Evolutionary conservation across 2,329 filamentous ascomycete species (phyloP).

Genomic region (Verticillium albo-atrum): DNA sequence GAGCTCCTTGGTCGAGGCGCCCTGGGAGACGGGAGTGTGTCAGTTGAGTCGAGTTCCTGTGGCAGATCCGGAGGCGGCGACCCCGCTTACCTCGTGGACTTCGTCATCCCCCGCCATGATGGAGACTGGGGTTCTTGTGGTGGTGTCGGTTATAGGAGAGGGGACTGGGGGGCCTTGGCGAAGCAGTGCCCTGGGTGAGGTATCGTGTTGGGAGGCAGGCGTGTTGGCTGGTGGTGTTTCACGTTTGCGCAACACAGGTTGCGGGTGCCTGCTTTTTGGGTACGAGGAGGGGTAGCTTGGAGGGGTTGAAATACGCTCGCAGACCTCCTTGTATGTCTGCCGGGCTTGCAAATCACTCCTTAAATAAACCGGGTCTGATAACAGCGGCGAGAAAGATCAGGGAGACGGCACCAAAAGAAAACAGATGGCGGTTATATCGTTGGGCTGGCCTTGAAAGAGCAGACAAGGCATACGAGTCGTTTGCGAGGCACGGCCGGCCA

Average conservation of each 20-base stretch:
- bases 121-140: background rate
- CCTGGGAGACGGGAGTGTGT: slow-evolving; percentile 44
- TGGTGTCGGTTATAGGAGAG: background rate
- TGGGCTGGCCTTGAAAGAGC: background rate
- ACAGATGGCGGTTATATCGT: background rate
- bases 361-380: background rate
- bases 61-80: background rate
- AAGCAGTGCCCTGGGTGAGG: background rate
- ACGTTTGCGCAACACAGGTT: background rate
- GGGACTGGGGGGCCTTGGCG: background rate
- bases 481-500: background rate
- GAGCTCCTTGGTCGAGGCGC: slow-evolving; percentile 78
- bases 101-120: slow-evolving; percentile 23
- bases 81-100: slow-evolving; percentile 27
- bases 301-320: background rate
- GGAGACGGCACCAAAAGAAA: background rate
- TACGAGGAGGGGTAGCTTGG: background rate
- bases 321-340: background rate
- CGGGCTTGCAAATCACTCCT: background rate
- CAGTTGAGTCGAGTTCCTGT: background rate
- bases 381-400: background rate
- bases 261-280: background rate
- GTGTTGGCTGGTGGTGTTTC: background rate
- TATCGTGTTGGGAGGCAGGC: background rate
- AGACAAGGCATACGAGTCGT: background rate